phyloP scores from a whole-genome alignment of 2,329 filamentous ascomycete species.

The Alternaria arbusti region DNA sequence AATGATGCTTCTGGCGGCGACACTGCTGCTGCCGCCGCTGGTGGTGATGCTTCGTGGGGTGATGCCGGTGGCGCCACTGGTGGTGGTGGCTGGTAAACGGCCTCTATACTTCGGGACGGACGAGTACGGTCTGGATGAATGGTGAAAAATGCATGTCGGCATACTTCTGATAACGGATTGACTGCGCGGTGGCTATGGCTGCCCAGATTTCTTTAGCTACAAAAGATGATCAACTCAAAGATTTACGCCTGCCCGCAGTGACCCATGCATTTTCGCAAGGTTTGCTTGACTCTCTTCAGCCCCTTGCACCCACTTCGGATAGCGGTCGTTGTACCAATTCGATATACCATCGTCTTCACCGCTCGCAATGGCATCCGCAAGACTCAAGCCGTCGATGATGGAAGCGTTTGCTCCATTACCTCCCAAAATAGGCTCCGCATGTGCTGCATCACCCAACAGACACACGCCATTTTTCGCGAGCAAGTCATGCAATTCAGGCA shows the following conservation, averaged over 20 bases:
- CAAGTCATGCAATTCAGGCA: constrained; percentile 28
- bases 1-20: constrained; percentile 14
- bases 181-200: not conserved
- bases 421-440: constrained; percentile 51
- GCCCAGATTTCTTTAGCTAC: not conserved
- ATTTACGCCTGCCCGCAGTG: not conserved
- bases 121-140: not conserved
- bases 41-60: constrained; percentile 27
- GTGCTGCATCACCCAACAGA: constrained; percentile 49
- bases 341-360: not conserved
- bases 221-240: not conserved
- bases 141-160: not conserved
- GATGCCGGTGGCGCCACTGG: not conserved
- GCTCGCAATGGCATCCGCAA: constrained; percentile 20
- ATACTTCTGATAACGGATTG: not conserved
- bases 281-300: not conserved
- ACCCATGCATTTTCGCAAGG: not conserved
- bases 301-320: not conserved
- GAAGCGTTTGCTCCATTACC: constrained; percentile 50
- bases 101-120: not conserved
- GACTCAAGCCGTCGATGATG: constrained; percentile 46
- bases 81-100: constrained; percentile 16
- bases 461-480: not conserved
- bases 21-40: constrained; percentile 13
- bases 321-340: not conserved